Conservation (phyloP, 2,329 filamentous ascomycete genomes). For the Paecilomyces variotii region DNA sequence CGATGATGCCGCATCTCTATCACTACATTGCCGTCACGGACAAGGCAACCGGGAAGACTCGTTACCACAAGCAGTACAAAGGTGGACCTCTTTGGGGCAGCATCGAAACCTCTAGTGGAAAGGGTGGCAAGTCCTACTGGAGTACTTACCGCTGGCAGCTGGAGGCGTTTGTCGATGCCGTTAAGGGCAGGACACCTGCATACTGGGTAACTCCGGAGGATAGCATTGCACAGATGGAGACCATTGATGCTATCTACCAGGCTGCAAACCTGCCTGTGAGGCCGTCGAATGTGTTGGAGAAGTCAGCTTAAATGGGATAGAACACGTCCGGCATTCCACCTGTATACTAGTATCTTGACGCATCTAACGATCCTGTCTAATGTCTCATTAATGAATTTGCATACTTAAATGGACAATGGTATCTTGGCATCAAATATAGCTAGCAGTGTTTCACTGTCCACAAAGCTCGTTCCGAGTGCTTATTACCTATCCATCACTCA, state of each 20-base stretch:
- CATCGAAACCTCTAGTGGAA: slow-evolving; percentile 21
- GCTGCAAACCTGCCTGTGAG: slow-evolving; percentile 12
- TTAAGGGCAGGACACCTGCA: slow-evolving; percentile 24
- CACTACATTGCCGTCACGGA: slow-evolving; percentile 24
- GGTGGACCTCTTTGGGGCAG: slow-evolving; percentile 25
- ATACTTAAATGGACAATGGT: not conserved
- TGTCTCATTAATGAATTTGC: not conserved
- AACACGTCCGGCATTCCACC: too few species aligned
- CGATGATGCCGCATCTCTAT: slow-evolving; percentile 27
- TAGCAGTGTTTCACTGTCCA: not conserved
- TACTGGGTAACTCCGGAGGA: slow-evolving; percentile 37
- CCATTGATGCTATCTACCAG: slow-evolving; percentile 16
- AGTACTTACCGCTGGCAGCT: slow-evolving; percentile 41
- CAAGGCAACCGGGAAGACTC: slow-evolving; percentile 18
- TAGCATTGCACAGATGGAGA: slow-evolving; percentile 37
- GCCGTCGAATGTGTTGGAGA: slow-evolving; percentile 1
- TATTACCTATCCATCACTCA: not conserved
- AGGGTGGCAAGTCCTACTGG: slow-evolving; percentile 33
- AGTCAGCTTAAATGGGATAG: not conserved
- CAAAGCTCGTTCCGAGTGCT: not conserved
- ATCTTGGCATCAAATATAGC: too few species aligned
- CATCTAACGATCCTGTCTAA: not conserved
- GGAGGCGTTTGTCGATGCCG: slow-evolving; percentile 42
- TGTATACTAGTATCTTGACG: not conserved
- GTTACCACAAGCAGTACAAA: slow-evolving; percentile 16